These are phyloP conservation scores for Talaromyces borbonicus DNA, from an alignment of 495 filamentous ascomycete genomes.

Conservation along the genomic window DNA sequence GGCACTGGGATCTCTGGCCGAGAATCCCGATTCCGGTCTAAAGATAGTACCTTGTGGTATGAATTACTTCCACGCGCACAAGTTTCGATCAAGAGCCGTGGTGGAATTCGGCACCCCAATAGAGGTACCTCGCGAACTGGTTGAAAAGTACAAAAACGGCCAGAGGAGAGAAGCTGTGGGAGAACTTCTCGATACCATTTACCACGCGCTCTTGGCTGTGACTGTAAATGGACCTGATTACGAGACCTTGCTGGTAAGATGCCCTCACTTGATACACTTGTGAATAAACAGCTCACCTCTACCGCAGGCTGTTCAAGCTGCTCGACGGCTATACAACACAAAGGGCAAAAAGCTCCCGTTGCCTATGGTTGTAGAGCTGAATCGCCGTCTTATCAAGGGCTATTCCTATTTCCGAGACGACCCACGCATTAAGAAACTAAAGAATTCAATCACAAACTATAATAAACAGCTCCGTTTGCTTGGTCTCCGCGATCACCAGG, in stretches of 20 bases:
- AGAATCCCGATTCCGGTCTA: slow-evolving; percentile 78
- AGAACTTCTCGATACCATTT: slow-evolving; percentile 72
- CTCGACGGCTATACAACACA: slow-evolving; percentile 84
- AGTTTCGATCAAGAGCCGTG: slow-evolving; percentile 93
- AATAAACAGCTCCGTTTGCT: slow-evolving; percentile 80
- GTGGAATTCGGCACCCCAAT: slow-evolving; percentile 90
- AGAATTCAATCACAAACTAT: slow-evolving; percentile 72
- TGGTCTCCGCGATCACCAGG: slow-evolving; percentile 88
- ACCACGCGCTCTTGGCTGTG: slow-evolving; percentile 73
- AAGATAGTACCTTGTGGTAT: slow-evolving; percentile 99
- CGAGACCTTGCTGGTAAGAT: slow-evolving; percentile 82
- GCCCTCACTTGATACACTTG: background rate
- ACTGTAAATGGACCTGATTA: slow-evolving; percentile 93
- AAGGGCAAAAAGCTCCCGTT: slow-evolving; percentile 90
- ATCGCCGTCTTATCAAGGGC: slow-evolving; percentile 82
- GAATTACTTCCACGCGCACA: slow-evolving; percentile 99
- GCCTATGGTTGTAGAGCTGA: slow-evolving; percentile 91
- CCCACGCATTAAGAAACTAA: slow-evolving; percentile 68
- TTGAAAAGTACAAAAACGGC: slow-evolving; percentile 74
- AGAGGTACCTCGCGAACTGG: slow-evolving; percentile 69
- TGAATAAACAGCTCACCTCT: background rate
- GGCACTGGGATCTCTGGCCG: slow-evolving; percentile 88
- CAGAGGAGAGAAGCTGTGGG: slow-evolving; percentile 78
- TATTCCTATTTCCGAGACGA: slow-evolving; percentile 92
- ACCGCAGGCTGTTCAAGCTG: slow-evolving; percentile 74